phyloP scores from a whole-genome alignment of 352 stramenopile genomes.

The Elongisporangium anandrum region DNA sequence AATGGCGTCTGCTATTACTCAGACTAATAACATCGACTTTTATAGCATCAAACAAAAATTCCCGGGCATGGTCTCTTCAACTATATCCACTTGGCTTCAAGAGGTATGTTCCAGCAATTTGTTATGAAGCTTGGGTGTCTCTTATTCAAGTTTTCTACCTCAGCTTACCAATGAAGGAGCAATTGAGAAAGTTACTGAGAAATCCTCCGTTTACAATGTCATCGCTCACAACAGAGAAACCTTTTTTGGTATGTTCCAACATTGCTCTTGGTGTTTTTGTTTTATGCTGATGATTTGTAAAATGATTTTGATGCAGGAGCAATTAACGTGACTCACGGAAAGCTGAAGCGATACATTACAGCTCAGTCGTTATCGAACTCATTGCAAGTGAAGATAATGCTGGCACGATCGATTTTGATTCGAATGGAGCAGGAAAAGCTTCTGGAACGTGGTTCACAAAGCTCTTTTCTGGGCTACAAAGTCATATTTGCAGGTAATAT shows the following conservation, averaged over 20 bases:
- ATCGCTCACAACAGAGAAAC: slow-evolving; percentile 11
- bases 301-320: too few species aligned
- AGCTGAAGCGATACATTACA: slow-evolving; percentile 22
- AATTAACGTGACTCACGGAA: slow-evolving; percentile 29
- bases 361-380: slow-evolving; percentile 11
- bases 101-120: slow-evolving; percentile 2
- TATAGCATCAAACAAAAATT: slow-evolving; percentile 5
- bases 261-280: too few species aligned
- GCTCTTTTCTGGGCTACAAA: slow-evolving; percentile 12
- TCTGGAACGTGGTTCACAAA: slow-evolving; percentile 6
- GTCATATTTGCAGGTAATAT: slow-evolving; percentile 25
- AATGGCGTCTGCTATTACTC: not conserved
- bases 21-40: not conserved
- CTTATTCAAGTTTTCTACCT: not conserved
- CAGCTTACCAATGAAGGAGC: slow-evolving; percentile 12
- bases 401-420: slow-evolving; percentile 20
- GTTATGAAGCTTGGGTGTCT: not conserved
- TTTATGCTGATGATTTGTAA: too few species aligned
- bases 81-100: slow-evolving; percentile 9
- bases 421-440: slow-evolving; percentile 34
- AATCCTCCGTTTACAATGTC: slow-evolving; percentile 4
- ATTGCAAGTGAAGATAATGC: slow-evolving; percentile 5
- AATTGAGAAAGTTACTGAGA: slow-evolving; percentile 2
- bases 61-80: not conserved
- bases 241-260: slow-evolving; percentile 23